Evolutionary conservation across 2,329 filamentous ascomycete species (phyloP).

Genomic region (Trichophaea hybrida): DNA sequence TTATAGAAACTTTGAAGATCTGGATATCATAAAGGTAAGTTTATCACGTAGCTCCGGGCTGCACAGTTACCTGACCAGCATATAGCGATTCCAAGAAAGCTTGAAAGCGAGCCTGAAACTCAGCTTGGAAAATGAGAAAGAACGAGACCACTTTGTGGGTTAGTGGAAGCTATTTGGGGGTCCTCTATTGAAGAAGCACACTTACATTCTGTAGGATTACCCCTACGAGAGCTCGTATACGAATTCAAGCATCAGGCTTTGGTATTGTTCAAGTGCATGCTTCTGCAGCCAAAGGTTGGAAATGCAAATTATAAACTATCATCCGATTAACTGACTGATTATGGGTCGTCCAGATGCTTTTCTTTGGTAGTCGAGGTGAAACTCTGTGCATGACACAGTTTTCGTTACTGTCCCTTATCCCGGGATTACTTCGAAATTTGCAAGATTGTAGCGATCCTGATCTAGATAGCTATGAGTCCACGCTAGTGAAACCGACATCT

Average conservation of each 20-base stretch:
- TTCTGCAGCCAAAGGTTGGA: conserved; percentile 84
- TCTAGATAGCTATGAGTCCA: conserved; percentile 67
- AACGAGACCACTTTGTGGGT: conserved; percentile 77
- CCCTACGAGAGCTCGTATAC: conserved; percentile 76
- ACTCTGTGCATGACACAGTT: conserved; percentile 97
- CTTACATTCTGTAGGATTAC: conserved; percentile 39
- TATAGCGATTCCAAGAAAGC: conserved; percentile 74
- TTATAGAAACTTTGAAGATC: conserved; percentile 65
- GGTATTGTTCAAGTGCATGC: conserved; percentile 80
- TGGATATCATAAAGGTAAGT: conserved; percentile 62
- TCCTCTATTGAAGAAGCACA: neutral
- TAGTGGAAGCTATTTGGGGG: conserved; percentile 31
- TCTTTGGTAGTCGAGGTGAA: conserved; percentile 95
- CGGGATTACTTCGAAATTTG: conserved; percentile 77
- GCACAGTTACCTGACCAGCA: conserved; percentile 26
- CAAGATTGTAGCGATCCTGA: conserved; percentile 93
- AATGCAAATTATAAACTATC: neutral
- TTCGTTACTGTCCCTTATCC: conserved; percentile 86
- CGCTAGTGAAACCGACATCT: conserved; percentile 61
- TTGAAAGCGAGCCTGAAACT: conserved; percentile 43
- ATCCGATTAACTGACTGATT: neutral
- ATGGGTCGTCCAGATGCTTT: conserved; percentile 59
- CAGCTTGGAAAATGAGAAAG: conserved; percentile 48
- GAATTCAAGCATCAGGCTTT: conserved; percentile 92
- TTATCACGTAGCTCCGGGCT: conserved; percentile 7